A percentile compares a stretch with the other conserved stretches of the same genome.
These are phyloP conservation scores for Phytophthora megakarya DNA, from an alignment of 352 stramenopile genomes.

Conservation along the genomic window DNA sequence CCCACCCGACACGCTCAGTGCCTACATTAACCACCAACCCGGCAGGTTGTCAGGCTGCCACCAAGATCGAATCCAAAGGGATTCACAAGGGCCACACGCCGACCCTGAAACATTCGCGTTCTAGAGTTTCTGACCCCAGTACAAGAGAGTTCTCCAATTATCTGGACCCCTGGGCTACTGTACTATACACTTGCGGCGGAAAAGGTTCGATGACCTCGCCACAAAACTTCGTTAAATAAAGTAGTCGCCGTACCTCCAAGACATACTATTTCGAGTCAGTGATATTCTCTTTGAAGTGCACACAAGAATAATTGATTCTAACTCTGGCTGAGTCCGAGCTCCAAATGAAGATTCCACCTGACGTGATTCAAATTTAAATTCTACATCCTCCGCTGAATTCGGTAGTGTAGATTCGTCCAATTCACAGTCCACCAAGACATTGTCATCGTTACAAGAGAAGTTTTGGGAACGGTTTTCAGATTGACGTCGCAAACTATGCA, in stretches of 20 bases:
- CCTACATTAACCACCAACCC: no score
- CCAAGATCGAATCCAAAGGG: no score
- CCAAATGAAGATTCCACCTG: neutral
- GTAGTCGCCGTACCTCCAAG: slow-evolving; percentile 18
- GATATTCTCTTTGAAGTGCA: neutral
- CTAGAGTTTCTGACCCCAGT: no score
- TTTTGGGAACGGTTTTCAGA: neutral
- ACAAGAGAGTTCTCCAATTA: no score
- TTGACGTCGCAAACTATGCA: neutral
- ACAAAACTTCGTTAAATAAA: slow-evolving; percentile 41
- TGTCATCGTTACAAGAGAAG: neutral
- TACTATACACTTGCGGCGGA: no score
- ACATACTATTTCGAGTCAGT: slow-evolving; percentile 9
- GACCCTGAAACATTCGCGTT: no score
- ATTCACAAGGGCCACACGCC: no score
- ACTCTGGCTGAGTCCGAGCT: slow-evolving; percentile 5
- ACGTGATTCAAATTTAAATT: slow-evolving; percentile 1
- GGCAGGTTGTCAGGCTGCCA: no score
- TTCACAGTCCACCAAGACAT: neutral
- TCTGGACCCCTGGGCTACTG: no score
- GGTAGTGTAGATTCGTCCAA: neutral
- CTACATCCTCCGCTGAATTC: neutral
- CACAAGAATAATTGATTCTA: neutral
- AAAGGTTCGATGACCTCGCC: no score
- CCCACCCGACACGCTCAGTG: no score